Conservation (phyloP, 1,139 yeast species). For the Blastobotrys raffinosifermentans region DNA sequence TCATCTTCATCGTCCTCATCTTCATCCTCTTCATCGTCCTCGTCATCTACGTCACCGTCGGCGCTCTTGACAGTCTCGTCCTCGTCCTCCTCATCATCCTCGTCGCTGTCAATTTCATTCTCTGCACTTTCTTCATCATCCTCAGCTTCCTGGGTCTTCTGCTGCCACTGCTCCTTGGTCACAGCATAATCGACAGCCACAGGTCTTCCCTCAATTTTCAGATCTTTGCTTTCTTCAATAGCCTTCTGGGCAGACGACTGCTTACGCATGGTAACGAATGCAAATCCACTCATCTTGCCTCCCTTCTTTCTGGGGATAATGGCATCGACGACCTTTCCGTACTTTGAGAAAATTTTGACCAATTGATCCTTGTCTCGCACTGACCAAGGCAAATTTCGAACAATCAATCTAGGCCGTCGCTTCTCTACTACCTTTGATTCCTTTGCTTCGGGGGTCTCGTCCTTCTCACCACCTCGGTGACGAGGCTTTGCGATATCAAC, state of each 20-base stretch:
- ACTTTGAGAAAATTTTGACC: slow-evolving; percentile 63
- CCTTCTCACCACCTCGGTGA: slow-evolving; percentile 52
- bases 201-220: slow-evolving; percentile 82
- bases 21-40: slow-evolving; percentile 22
- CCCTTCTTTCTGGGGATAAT: slow-evolving; percentile 83
- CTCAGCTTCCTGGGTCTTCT: slow-evolving; percentile 37
- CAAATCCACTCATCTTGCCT: slow-evolving; percentile 93
- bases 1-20: slow-evolving; percentile 25
- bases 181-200: slow-evolving; percentile 94
- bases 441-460: slow-evolving; percentile 20
- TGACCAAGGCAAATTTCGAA: slow-evolving; percentile 95
- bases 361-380: slow-evolving; percentile 71
- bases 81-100: slow-evolving; percentile 20
- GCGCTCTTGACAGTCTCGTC: slow-evolving; percentile 25
- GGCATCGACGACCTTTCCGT: slow-evolving; percentile 85
- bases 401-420: slow-evolving; percentile 76
- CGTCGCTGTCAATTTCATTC: slow-evolving; percentile 27
- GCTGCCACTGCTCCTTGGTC: slow-evolving; percentile 78
- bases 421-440: slow-evolving; percentile 37
- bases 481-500: slow-evolving; percentile 91
- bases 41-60: slow-evolving; percentile 24
- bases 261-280: slow-evolving; percentile 86
- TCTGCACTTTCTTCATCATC: slow-evolving; percentile 31
- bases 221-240: slow-evolving; percentile 61
- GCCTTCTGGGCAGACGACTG: slow-evolving; percentile 75